phyloP scores from a whole-genome alignment of 2,329 filamentous ascomycete species.

The Colletotrichum sansevieriae region DNA sequence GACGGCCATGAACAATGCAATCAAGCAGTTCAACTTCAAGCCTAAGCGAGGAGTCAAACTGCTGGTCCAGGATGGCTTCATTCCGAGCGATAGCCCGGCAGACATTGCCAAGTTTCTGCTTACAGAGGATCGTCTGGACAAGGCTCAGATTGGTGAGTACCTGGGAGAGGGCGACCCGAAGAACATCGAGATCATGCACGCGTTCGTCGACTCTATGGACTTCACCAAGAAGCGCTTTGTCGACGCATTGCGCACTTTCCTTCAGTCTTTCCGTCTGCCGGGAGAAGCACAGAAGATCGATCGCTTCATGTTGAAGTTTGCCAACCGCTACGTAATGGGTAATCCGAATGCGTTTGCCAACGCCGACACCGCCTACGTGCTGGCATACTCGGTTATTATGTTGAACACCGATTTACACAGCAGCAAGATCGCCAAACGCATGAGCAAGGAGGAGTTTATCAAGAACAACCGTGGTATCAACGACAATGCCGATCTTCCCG shows the following conservation, averaged over 20 bases:
- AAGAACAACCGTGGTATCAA: constrained; percentile 99
- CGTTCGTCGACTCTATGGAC: constrained; percentile 96
- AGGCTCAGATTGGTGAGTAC: constrained; percentile 92
- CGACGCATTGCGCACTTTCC: constrained; percentile 88
- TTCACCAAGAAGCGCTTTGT: constrained; percentile 93
- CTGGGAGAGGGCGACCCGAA: constrained; percentile 93
- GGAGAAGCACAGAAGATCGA: constrained; percentile 99
- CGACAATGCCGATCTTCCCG: constrained; percentile 91
- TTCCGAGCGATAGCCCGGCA: constrained; percentile 79
- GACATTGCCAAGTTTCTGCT: constrained; percentile 89
- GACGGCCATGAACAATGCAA: constrained; percentile 89
- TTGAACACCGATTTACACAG: constrained; percentile 97
- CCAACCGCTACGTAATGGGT: constrained; percentile 92
- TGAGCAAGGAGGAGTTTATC: constrained; percentile 98
- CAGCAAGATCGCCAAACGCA: constrained; percentile 82
- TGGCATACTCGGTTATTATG: constrained; percentile 97
- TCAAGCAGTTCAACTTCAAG: constrained; percentile 97
- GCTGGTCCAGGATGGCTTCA: constrained; percentile 87
- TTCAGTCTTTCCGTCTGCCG: constrained; percentile 94
- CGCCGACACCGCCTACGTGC: constrained; percentile 95
- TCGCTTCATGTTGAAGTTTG: constrained; percentile 99
- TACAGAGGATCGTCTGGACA: constrained; percentile 86
- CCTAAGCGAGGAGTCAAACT: constrained; percentile 93
- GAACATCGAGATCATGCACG: constrained; percentile 91
- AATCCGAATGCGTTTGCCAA: constrained; percentile 99